Percentiles rank a stretch among this genome's conserved stretches.
Evolutionary conservation across 495 filamentous ascomycete species (phyloP).

Genomic region (Cladorrhinum samala): DNA sequence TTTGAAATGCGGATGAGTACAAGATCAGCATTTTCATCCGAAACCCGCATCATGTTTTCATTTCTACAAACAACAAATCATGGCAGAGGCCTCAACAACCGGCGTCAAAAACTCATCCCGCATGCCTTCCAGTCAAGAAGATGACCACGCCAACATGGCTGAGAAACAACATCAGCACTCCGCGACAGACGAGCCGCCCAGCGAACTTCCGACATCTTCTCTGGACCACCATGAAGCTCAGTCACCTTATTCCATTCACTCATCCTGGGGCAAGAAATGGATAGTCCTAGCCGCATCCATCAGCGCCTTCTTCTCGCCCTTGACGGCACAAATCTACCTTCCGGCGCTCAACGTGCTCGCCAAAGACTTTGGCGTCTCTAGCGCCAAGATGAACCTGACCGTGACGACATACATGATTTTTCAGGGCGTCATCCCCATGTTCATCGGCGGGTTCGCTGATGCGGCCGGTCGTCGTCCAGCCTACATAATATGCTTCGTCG

Average conservation of each 20-base stretch:
- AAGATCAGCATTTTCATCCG: no score
- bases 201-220: not conserved
- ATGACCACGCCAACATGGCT: not conserved
- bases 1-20: no score
- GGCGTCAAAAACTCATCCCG: no score
- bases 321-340: constrained; percentile 66
- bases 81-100: no score
- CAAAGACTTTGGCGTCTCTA: constrained; percentile 46
- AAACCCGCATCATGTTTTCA: no score
- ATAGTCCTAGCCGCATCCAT: constrained; percentile 56
- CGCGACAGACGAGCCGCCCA: not conserved
- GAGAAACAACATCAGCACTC: not conserved
- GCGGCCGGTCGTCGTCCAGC: constrained; percentile 47
- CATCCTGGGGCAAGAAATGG: not conserved
- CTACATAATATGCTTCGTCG: constrained; percentile 47
- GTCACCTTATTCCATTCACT: not conserved
- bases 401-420: constrained; percentile 57
- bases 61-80: no score
- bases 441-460: constrained; percentile 54
- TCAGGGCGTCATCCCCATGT: constrained; percentile 52
- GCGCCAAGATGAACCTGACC: constrained; percentile 54
- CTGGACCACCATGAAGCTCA: not conserved
- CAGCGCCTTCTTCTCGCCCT: constrained; percentile 62
- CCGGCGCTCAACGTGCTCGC: constrained; percentile 55
- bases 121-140: no score